Percentiles rank a stretch among this genome's conserved stretches.
phyloP scores from a whole-genome alignment of 768 basidiomycete genomes.

The Mycena chlorophos region DNA sequence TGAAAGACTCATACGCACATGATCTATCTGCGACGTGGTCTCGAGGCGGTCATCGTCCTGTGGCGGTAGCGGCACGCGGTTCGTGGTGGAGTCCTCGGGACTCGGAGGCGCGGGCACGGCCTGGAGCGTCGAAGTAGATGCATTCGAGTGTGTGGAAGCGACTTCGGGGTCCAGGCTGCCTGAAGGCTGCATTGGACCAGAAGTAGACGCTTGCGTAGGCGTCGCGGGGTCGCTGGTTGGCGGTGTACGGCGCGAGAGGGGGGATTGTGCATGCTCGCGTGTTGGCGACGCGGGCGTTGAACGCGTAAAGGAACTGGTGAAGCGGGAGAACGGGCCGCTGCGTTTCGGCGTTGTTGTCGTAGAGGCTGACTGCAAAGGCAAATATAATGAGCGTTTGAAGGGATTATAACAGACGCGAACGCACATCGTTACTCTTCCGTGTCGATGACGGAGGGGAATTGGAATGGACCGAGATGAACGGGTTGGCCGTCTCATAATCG shows the following conservation, averaged over 20 bases:
- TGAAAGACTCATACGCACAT: constrained; percentile 15
- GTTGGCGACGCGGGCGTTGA: constrained; percentile 20
- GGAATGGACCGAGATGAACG: constrained; percentile 15
- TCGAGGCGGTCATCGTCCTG: constrained; percentile 5
- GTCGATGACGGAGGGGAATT: background rate
- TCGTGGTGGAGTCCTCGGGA: background rate
- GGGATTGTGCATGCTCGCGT: background rate
- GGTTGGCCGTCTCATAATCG: constrained; percentile 13
- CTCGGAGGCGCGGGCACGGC: background rate
- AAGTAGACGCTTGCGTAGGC: constrained; percentile 4
- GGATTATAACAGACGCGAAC: background rate
- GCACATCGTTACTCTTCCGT: constrained; percentile 1
- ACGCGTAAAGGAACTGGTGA: constrained; percentile 15
- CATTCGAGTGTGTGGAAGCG: constrained; percentile 10
- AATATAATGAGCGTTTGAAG: background rate
- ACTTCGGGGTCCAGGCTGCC: background rate
- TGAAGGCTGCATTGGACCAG: background rate
- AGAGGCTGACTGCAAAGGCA: background rate
- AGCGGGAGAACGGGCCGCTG: constrained; percentile 14
- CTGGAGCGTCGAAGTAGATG: constrained; percentile 14
- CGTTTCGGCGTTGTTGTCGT: constrained; percentile 4
- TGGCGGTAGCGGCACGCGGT: background rate
- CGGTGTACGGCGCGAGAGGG: background rate
- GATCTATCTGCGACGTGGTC: constrained; percentile 14
- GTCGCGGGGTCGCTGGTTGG: constrained; percentile 10